Evolutionary conservation across 306 rosid species (phyloP), one percentile per base, ranked within the genome.

Genomic region (Quercus berberidifolia): DNA sequence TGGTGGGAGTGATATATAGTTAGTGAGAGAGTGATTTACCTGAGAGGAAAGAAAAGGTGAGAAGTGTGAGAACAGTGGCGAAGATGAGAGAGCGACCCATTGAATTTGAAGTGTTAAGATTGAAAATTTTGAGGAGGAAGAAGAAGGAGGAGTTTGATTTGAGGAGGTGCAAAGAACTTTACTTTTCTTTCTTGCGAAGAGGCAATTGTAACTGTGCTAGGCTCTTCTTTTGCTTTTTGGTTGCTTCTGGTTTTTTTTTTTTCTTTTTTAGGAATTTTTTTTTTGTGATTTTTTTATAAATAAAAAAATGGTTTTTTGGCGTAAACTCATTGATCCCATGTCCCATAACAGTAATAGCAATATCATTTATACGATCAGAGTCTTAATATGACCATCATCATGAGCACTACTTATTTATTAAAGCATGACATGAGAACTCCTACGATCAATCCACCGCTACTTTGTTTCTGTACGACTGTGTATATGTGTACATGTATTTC

Each of bases 11-110:
- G 54, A 49, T 12, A 49, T 49, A 49, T 49, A 3, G 17, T 49
- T 0, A 49, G 5, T 3, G 54, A 49, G 54, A 3, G 54, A 49
- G 54, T 25, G 18, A 69, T 4, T 26, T 86, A 92, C 97, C 97
- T 86, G 94, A 80, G 81, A 89, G 63, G 83, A 87, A 83, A 59
- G 83, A 83, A 31, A 85, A n/a, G 54, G 85, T 25, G 33, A 92
- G 56, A 60, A 87, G 76, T 58, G 52, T 67, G 82, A 87, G 71
- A 55, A 90, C 13, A 10, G 74, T 52, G 79, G 84, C 80, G 58
- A 73, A 78, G 83, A 82, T 65, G 76, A 72, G 76, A 17, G 74
- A 52, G 63, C 90, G 89, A 84, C 55, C 88, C 97, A 92, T 92
- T 7, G 64, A 54, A 63, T 54, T 54, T 23, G 49, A 59, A 71